These are phyloP conservation scores for Furcasterigmium sp. DNA, from an alignment of 2,329 filamentous ascomycete species.

Conservation along the genomic window DNA sequence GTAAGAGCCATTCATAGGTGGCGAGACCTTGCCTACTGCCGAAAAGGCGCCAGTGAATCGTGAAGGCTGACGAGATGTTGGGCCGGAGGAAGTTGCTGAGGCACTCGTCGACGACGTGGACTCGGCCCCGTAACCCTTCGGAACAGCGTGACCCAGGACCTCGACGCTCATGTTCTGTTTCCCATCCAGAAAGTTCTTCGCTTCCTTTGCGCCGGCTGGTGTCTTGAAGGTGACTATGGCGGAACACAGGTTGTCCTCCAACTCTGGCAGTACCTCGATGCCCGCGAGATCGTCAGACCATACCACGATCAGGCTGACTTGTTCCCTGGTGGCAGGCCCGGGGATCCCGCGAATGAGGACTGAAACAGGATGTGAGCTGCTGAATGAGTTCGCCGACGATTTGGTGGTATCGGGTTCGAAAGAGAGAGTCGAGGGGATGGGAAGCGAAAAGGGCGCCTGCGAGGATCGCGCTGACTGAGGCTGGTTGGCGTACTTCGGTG, in stretches of 20 bases:
- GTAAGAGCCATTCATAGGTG: constrained; percentile 50
- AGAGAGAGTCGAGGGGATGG: constrained; percentile 22
- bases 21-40: constrained; percentile 56
- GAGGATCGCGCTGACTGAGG: constrained; percentile 31
- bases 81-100: constrained; percentile 32
- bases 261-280: constrained; percentile 44
- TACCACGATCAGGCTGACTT: constrained; percentile 50
- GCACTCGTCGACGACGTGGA: constrained; percentile 27
- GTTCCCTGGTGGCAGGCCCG: constrained; percentile 46
- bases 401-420: constrained; percentile 37
- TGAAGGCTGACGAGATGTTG: constrained; percentile 48
- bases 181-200: constrained; percentile 52
- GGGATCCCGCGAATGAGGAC: constrained; percentile 52
- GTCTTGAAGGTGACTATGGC: constrained; percentile 50
- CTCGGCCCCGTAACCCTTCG: constrained; percentile 12
- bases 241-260: constrained; percentile 44
- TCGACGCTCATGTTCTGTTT: constrained; percentile 55
- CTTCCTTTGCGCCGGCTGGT: constrained; percentile 47
- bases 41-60: constrained; percentile 59
- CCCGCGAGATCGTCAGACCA: constrained; percentile 51
- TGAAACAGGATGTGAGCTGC: constrained; percentile 27
- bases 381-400: constrained; percentile 33
- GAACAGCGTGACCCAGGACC: constrained; percentile 33
- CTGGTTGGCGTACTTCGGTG: constrained; percentile 34
- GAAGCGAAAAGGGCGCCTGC: constrained; percentile 26